Base-by-base conservation (phyloP, 1,284 basidiomycete genomes). In the Ustilago xerochloae region DNA sequence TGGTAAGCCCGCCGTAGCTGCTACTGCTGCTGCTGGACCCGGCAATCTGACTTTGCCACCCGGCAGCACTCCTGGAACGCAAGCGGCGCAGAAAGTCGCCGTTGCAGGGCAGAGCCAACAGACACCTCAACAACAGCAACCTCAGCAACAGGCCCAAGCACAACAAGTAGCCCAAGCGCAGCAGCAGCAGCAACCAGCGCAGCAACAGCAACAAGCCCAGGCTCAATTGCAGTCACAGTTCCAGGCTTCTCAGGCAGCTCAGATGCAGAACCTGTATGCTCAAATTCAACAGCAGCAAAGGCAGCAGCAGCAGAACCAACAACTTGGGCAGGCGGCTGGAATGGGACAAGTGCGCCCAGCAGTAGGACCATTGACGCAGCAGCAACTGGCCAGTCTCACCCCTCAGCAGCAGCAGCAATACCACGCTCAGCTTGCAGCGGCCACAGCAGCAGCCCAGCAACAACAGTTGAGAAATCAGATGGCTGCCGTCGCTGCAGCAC, bases 261-360 rank as follows among this genome's bases (percentile, higher is more conserved):
- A 68, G 38, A 72, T 76, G 64, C 74, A 76, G 48, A 72, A 57
- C 20, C 58, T 72, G 20, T 69, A 70, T 20, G 72, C 72, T 0
- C 72, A 75, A 38, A 66, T 70, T 6, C 72, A 75, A n/a, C 72
- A 70, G 33, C 72, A 72, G 41, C 74, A 74, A 29, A 36, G 53
- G 18, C 63, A 63, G 50, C 56, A 61, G 36, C 69, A 72, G 32
- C 64, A 67, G 61, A 28, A 64, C 2, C 61, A 63, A 50, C 60
- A 61, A 36, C 47, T 57, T 2, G 57, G 50, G 2, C 54, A 62
- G 29, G 55, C 55, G 6, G 50, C 67, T 20, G 60, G 59, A 5
- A 43, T 72, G 33, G 48, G 30, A 7, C 69, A 73, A 20, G 64
- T 61, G 6, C 60, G 70, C 4, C 70, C 63, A 0, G 47, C 56